phyloP scores from a whole-genome alignment of 2,329 filamentous ascomycete genomes.

The Beauveria asiatica region DNA sequence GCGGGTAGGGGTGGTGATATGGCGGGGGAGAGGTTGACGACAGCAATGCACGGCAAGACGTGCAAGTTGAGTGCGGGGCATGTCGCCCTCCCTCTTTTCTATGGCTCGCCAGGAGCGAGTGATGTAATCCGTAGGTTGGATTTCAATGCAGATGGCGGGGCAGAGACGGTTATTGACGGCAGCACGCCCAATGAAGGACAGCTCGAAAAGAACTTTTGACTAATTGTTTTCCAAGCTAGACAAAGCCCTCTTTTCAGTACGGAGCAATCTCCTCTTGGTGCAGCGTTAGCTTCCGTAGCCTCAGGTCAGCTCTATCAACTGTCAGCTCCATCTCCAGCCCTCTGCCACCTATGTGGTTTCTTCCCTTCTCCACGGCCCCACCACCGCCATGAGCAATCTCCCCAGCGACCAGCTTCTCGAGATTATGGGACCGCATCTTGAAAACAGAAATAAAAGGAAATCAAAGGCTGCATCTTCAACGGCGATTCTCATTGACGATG shows the following conservation, averaged over 20 bases:
- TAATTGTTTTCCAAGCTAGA: not conserved
- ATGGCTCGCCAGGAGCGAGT: not conserved
- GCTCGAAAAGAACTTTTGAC: conserved; percentile 3
- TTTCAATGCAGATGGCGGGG: conserved; percentile 3
- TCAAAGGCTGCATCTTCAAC: not conserved
- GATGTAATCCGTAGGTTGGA: not conserved
- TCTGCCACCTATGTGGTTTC: not conserved
- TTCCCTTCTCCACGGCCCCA: conserved; percentile 5
- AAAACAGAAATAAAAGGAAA: not conserved
- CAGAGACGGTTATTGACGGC: conserved; percentile 10
- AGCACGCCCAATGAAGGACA: conserved; percentile 8
- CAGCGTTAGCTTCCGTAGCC: not conserved
- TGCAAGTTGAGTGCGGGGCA: conserved; percentile 14
- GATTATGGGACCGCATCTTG: not conserved
- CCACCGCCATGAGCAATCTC: not conserved
- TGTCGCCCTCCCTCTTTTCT: conserved; percentile 9
- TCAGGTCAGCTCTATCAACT: too few relatives aligned
- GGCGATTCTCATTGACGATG: not conserved
- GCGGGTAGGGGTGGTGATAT: not conserved
- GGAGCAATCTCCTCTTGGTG: not conserved
- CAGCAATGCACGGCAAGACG: conserved; percentile 9
- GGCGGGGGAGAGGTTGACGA: conserved; percentile 7
- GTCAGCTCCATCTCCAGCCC: not conserved
- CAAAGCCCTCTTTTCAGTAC: not conserved
- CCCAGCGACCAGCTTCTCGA: not conserved